phyloP scores from a whole-genome alignment of 768 basidiomycete genomes.

The Pseudohyphozyma bogoriensis region DNA sequence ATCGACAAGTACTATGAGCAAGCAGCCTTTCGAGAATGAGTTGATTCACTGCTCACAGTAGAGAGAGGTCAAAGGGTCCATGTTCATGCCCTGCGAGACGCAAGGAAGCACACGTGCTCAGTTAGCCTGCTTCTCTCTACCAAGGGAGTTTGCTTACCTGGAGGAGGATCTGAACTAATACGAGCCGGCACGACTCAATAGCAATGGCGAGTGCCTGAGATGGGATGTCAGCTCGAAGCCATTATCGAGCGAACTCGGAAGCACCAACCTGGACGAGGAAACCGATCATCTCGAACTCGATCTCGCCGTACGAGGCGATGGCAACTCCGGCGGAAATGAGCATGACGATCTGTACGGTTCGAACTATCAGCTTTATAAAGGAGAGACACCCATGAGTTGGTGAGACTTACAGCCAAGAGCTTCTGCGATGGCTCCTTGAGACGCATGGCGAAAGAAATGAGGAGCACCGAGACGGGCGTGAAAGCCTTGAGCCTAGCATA shows the following conservation, averaged over 20 bases:
- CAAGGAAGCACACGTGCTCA: too few species aligned
- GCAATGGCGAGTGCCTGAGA: conserved; percentile 37
- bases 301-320: conserved; percentile 76
- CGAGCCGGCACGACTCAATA: conserved; percentile 84
- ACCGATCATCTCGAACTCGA: conserved; percentile 71
- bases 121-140: too few species aligned
- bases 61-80: conserved; percentile 9
- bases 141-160: too few species aligned
- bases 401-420: conserved; percentile 45
- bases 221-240: neutral
- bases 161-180: conserved; percentile 88
- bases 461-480: conserved; percentile 74
- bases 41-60: too few species aligned
- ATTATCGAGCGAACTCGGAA: conserved; percentile 49
- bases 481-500: conserved; percentile 53
- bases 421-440: conserved; percentile 75
- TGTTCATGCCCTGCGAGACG: too few species aligned
- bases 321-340: conserved; percentile 86
- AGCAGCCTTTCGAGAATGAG: too few species aligned
- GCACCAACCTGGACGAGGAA: conserved; percentile 62
- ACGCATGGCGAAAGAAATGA: conserved; percentile 82
- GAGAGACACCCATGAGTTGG: neutral
- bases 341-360: conserved; percentile 51
- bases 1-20: too few species aligned
- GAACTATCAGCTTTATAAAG: too few species aligned